phyloP scores from a whole-genome alignment of 768 basidiomycete genomes.

The Panus rudis region DNA sequence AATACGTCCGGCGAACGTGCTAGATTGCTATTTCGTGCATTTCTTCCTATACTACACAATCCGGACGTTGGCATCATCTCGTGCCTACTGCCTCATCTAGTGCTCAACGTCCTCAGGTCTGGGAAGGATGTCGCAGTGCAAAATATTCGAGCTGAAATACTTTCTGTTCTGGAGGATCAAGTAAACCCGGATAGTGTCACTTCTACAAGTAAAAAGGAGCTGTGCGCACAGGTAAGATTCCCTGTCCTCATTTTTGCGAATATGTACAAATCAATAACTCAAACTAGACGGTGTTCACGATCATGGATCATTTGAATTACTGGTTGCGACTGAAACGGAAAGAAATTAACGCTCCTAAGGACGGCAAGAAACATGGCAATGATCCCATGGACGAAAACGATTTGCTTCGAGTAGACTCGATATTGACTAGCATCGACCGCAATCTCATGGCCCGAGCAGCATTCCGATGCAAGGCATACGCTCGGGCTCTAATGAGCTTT shows the following conservation, averaged over 20 bases:
- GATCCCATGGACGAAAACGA: conserved; percentile 54
- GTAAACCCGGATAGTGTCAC: conserved; percentile 54
- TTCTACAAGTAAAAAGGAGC: conserved; percentile 70
- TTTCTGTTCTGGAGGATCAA: conserved; percentile 83
- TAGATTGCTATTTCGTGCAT: conserved; percentile 66
- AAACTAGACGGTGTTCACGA: conserved; percentile 78
- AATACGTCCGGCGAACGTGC: conserved; percentile 53
- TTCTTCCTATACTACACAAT: conserved; percentile 70
- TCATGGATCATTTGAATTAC: conserved; percentile 90
- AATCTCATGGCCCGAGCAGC: conserved; percentile 91
- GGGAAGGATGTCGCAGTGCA: conserved; percentile 56
- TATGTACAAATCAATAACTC: background rate
- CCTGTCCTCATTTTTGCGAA: background rate
- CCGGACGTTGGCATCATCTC: conserved; percentile 95
- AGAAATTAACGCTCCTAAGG: conserved; percentile 37
- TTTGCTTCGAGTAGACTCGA: conserved; percentile 67
- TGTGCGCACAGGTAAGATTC: conserved; percentile 91
- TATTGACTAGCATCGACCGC: conserved; percentile 77
- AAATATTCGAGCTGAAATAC: conserved; percentile 68
- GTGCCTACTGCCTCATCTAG: conserved; percentile 85
- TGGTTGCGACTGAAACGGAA: conserved; percentile 79
- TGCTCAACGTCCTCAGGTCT: conserved; percentile 77
- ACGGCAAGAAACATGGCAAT: conserved; percentile 35
- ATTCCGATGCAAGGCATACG: conserved; percentile 89
- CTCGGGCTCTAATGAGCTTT: conserved; percentile 90